Conservation (phyloP, 495 filamentous ascomycete genomes). For the Penicillium ochrochloron region DNA sequence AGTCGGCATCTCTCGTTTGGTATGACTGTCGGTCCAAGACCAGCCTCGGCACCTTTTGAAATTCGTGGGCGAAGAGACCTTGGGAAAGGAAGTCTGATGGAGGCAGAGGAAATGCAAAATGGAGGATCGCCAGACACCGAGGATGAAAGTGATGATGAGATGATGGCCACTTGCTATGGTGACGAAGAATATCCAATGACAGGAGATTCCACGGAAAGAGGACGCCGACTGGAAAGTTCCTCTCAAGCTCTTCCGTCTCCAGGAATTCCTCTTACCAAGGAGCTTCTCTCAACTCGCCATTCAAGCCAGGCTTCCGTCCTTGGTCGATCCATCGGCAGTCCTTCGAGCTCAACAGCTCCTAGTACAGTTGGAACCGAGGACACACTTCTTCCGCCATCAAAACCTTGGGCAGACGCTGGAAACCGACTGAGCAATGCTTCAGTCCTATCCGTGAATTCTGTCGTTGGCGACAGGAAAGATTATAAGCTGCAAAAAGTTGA, state of each 20-base stretch:
- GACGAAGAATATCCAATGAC: conserved; percentile 50
- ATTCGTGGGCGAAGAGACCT: conserved; percentile 39
- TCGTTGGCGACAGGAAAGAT: conserved; percentile 65
- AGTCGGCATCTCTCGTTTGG: conserved; percentile 45
- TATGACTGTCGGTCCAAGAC: conserved; percentile 25
- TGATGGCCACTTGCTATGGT: conserved; percentile 47
- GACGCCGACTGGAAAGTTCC: conserved; percentile 30
- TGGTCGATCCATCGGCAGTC: conserved; percentile 24
- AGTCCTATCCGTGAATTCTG: conserved; percentile 55
- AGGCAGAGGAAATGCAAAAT: conserved; percentile 36
- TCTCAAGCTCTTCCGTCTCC: conserved; percentile 19
- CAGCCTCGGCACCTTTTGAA: conserved; percentile 44
- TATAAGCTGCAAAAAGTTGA: conserved; percentile 71
- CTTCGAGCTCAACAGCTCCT: conserved; percentile 32
- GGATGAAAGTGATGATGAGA: conserved; percentile 52
- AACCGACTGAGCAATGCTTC: conserved; percentile 51
- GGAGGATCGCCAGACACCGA: conserved; percentile 35
- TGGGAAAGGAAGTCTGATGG: conserved; percentile 33
- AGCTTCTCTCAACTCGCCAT: conserved; percentile 30
- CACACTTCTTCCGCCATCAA: conserved; percentile 38
- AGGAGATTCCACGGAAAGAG: conserved; percentile 41
- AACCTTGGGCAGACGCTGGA: conserved; percentile 40
- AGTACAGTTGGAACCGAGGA: conserved; percentile 50
- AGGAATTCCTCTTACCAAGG: conserved; percentile 25
- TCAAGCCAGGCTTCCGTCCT: conserved; percentile 38